Base-by-base conservation (phyloP, 225 moss, liverwort and hornwort genomes). In the Ulota crispa region DNA sequence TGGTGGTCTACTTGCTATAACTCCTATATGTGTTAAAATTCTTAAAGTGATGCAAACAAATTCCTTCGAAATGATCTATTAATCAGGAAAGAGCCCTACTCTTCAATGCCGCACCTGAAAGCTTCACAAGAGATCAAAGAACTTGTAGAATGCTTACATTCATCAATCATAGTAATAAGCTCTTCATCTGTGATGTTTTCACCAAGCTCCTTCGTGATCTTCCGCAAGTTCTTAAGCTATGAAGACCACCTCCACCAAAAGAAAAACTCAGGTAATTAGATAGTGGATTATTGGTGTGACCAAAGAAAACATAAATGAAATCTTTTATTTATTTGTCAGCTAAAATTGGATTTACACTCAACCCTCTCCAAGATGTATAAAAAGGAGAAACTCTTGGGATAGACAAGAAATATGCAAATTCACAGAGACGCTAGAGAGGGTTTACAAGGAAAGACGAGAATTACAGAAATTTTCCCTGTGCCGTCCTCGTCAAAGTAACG, bases 401-500 rank as follows among this genome's bases (percentile, higher is more conserved):
- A 5, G 21, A 5, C 15, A 62, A 0, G 5, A 1, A 45, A 47
- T 0, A 0, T 15, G 9, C 23, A 63, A n/a, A 45, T 47, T 5
- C 9, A 43, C 13, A 75, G 62, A 27, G 3, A 45, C 9, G 31
- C 45, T 47, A 2, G 23, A 61, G 14, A 1, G 1, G 23, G 4
- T 50, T 32, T 13, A 62, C 0, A 36, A 26, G 3, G 42, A 36
- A 14, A 57, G 24, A n/a, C 1, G 0, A 24, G 42, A 78, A 67
- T 84, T 81, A 95, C 89, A 70, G 93, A 93, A 64, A 93, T 93
- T 77, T 89, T 93, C 8, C 92, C 93, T 4, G 89, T 91, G 50
- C 91, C 83, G n/a, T 95, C 92, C 39, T 93, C 88, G 21, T 95
- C 95, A 23, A 93, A 93, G 79, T 83, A 88, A 21, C 59, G 88